A percentile compares a stretch with the other conserved stretches of the same genome.
These are phyloP conservation scores for Canna indica DNA, from an alignment of 176 grass and related monocot genomes.

Conservation along the genomic window DNA sequence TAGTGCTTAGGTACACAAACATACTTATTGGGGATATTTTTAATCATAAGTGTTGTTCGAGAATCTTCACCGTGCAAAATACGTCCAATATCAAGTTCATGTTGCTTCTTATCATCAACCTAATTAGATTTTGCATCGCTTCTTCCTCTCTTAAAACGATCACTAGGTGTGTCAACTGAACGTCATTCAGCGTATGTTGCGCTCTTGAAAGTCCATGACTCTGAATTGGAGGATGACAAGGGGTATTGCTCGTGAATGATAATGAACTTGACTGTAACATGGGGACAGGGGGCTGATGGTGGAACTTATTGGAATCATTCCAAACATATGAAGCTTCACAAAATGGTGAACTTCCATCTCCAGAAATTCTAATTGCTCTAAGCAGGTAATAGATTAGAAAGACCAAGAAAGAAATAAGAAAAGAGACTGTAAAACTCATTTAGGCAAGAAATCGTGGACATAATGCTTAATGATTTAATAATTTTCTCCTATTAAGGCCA, in stretches of 20 bases:
- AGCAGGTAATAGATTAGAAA: neutral
- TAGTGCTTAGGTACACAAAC: constrained; percentile 7
- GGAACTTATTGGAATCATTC: constrained; percentile 62
- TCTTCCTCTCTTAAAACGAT: constrained; percentile 55
- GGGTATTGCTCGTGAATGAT: constrained; percentile 43
- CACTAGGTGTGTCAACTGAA: constrained; percentile 42
- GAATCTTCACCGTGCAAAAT: constrained; percentile 67
- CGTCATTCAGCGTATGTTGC: constrained; percentile 44
- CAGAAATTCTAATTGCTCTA: constrained; percentile 53
- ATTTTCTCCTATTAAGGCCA: neutral
- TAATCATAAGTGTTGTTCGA: constrained; percentile 93
- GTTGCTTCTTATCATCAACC: constrained; percentile 74
- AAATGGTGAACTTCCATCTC: constrained; percentile 48
- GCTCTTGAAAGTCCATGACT: constrained; percentile 52
- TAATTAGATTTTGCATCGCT: constrained; percentile 60
- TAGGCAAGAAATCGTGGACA: neutral
- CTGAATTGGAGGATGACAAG: constrained; percentile 33
- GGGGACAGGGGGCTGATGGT: constrained; percentile 24
- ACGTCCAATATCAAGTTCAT: constrained; percentile 87
- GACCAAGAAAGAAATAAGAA: neutral
- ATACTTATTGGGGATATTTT: constrained; percentile 98
- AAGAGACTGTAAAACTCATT: neutral
- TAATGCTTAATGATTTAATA: neutral
- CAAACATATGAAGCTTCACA: constrained; percentile 52
- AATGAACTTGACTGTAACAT: constrained; percentile 45